These are phyloP conservation scores for Septoria linicola DNA, from an alignment of 2,329 filamentous ascomycete genomes.

Conservation along the genomic window DNA sequence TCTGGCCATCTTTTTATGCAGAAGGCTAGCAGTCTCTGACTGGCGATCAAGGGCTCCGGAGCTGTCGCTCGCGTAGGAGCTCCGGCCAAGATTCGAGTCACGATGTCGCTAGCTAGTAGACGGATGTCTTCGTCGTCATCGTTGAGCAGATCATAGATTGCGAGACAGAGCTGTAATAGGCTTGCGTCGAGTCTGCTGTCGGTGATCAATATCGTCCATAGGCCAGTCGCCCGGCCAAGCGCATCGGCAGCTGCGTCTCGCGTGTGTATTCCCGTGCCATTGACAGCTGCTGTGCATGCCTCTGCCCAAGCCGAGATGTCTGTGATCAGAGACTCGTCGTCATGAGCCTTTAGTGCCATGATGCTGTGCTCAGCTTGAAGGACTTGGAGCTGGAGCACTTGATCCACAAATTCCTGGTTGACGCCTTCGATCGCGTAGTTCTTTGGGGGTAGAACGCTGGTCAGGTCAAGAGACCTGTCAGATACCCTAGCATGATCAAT, in stretches of 20 bases:
- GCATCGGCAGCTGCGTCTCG: constrained; percentile 34
- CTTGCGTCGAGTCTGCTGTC: constrained; percentile 5
- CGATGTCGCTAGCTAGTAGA: constrained; percentile 58
- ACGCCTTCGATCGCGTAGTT: neutral
- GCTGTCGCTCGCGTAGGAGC: constrained; percentile 20
- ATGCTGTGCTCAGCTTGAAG: constrained; percentile 11
- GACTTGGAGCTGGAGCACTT: constrained; percentile 24
- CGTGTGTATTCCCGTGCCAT: constrained; percentile 30
- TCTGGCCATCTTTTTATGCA: constrained; percentile 30
- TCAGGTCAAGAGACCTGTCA: neutral
- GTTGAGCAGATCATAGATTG: constrained; percentile 73
- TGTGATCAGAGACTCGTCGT: neutral
- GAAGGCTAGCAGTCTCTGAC: constrained; percentile 40
- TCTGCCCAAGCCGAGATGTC: constrained; percentile 18
- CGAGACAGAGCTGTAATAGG: constrained; percentile 59
- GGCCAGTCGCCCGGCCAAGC: constrained; percentile 20
- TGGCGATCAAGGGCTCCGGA: constrained; percentile 52
- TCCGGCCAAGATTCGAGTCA: constrained; percentile 47
- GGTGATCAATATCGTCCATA: constrained; percentile 21
- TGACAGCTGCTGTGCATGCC: constrained; percentile 23
- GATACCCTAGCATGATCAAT: neutral
- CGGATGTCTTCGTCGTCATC: constrained; percentile 93
- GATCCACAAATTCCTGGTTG: constrained; percentile 28
- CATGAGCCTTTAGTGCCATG: neutral
- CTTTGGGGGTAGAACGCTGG: neutral